These are phyloP conservation scores for Aspergillus caelatus DNA, from an alignment of 2,329 filamentous ascomycete genomes.

Conservation along the genomic window DNA sequence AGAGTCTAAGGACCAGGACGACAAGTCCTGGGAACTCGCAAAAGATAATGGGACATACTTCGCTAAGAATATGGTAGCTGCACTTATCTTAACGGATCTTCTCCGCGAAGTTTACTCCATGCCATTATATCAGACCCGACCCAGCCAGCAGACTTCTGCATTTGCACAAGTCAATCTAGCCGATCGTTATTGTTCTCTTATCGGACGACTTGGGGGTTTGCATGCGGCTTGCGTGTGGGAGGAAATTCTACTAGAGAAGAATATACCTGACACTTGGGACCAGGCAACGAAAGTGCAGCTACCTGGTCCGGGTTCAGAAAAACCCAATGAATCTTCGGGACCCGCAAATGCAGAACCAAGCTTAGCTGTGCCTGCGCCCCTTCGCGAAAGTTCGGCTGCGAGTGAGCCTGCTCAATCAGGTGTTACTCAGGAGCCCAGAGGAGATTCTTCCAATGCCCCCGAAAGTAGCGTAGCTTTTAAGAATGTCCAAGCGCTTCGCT, in stretches of 20 bases:
- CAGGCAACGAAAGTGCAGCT: slow-evolving; percentile 48
- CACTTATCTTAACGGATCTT: slow-evolving; percentile 75
- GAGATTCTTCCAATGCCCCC: slow-evolving; percentile 26
- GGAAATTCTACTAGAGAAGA: slow-evolving; percentile 72
- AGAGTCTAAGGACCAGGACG: slow-evolving; percentile 22
- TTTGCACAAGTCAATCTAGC: slow-evolving; percentile 80
- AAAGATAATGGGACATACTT: slow-evolving; percentile 70
- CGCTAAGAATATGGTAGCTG: slow-evolving; percentile 75
- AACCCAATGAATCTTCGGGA: slow-evolving; percentile 42
- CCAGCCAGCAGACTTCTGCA: slow-evolving; percentile 60
- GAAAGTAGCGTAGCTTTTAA: slow-evolving; percentile 56
- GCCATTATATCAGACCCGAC: slow-evolving; percentile 65
- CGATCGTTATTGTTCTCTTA: slow-evolving; percentile 77
- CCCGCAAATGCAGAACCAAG: slow-evolving; percentile 24
- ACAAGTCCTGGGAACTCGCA: slow-evolving; percentile 36
- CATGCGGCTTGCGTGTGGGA: slow-evolving; percentile 83
- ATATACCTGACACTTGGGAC: slow-evolving; percentile 67
- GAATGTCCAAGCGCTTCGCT: slow-evolving; percentile 78
- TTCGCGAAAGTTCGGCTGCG: slow-evolving; percentile 27
- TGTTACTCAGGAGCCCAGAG: slow-evolving; percentile 20
- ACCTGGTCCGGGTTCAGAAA: slow-evolving; percentile 41
- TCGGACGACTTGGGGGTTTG: slow-evolving; percentile 75
- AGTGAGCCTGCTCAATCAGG: slow-evolving; percentile 21
- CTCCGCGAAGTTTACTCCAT: slow-evolving; percentile 73
- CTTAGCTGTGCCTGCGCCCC: slow-evolving; percentile 25